Conservation (phyloP, 1,284 basidiomycete genomes). For the Tremellales sp. region DNA sequence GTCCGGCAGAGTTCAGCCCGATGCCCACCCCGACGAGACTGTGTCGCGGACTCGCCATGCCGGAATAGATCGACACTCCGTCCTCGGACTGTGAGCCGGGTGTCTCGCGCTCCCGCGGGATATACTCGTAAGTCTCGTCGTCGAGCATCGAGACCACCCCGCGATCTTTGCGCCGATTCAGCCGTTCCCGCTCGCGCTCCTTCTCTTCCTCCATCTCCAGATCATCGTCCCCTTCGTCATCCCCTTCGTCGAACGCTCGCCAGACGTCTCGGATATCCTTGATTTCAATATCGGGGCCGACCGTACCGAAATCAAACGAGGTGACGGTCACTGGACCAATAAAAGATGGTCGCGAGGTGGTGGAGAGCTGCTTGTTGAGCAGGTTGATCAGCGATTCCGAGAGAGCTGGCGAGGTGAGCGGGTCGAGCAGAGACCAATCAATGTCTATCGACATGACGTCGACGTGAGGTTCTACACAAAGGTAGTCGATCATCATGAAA, state of each 20-base stretch:
- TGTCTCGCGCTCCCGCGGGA: conserved; percentile 2
- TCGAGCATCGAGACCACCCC: conserved; percentile 4
- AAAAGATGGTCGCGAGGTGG: conserved; percentile 75
- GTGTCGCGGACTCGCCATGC: conserved; percentile 17
- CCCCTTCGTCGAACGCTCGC: conserved; percentile 79
- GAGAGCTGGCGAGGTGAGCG: conserved; percentile 11
- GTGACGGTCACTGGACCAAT: conserved; percentile 85
- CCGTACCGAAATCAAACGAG: conserved; percentile 79
- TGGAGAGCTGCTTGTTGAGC: conserved; percentile 74
- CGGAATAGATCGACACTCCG: conserved; percentile 24
- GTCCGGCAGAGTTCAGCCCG: conserved; percentile 16
- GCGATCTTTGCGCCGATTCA: not conserved
- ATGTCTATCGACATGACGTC: conserved; percentile 58
- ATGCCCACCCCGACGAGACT: conserved; percentile 27
- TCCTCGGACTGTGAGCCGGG: conserved; percentile 8
- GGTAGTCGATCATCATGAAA: no score
- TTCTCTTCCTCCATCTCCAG: conserved; percentile 39
- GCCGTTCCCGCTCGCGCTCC: conserved; percentile 50
- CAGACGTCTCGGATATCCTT: conserved; percentile 91
- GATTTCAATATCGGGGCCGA: conserved; percentile 78
- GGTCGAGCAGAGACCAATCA: conserved; percentile 53
- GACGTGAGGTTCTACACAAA: no score
- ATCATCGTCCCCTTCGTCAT: conserved; percentile 58
- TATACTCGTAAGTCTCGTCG: conserved; percentile 24
- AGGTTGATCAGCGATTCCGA: conserved; percentile 61